These are phyloP conservation scores for Ophiostoma sp. DNA, from an alignment of 2,329 filamentous ascomycete genomes.

Conservation along the genomic window DNA sequence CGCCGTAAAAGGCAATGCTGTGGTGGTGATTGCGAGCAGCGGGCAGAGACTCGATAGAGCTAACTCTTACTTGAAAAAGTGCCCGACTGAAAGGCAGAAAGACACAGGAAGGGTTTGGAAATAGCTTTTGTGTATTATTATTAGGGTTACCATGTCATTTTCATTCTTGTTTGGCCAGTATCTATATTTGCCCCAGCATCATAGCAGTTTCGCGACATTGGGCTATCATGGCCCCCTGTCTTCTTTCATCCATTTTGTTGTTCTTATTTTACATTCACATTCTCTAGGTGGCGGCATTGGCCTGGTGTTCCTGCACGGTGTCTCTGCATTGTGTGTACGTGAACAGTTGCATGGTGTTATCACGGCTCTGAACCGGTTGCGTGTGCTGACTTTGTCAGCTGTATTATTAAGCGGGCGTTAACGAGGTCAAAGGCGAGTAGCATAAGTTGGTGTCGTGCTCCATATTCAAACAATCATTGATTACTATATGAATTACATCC, in stretches of 20 bases:
- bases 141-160: conserved; percentile 16
- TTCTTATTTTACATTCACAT: not conserved
- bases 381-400: too few species aligned
- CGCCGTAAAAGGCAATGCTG: conserved; percentile 22
- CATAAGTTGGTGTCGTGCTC: too few species aligned
- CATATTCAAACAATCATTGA: too few species aligned
- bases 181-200: conserved; percentile 8
- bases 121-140: conserved; percentile 21
- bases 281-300: not conserved
- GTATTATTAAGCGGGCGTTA: too few species aligned
- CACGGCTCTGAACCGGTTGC: too few species aligned
- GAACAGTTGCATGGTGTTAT: too few species aligned
- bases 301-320: not conserved
- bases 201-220: conserved; percentile 4
- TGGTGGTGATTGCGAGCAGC: too few species aligned
- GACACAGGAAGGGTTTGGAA: conserved; percentile 12
- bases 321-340: too few species aligned
- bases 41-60: not conserved
- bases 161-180: conserved; percentile 17
- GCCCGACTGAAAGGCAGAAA: not conserved
- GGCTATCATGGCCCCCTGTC: not conserved
- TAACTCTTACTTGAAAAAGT: too few species aligned
- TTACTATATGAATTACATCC: not conserved
- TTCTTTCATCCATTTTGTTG: conserved; percentile 1
- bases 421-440: too few species aligned